These are phyloP conservation scores for Dispira parvispora DNA, from an alignment of 192 early-diverging fungal genomes.

Conservation along the genomic window DNA sequence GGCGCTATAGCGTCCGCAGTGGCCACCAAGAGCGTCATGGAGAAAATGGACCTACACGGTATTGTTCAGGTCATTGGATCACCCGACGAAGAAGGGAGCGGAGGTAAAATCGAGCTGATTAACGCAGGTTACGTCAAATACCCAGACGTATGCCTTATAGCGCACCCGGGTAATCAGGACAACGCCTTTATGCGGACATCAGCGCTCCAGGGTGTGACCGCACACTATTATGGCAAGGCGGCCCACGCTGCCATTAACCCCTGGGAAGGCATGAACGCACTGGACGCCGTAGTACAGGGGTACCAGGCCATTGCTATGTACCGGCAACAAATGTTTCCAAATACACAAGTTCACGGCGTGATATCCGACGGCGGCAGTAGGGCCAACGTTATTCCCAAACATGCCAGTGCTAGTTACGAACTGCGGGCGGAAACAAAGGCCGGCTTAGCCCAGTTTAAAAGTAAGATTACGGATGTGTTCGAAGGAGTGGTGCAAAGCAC, in stretches of 20 bases:
- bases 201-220: constrained; percentile 21
- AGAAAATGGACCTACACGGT: constrained; percentile 28
- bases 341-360: constrained; percentile 53
- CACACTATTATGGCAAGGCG: constrained; percentile 54
- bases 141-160: constrained; percentile 60
- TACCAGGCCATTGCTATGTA: constrained; percentile 47
- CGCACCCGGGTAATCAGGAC: constrained; percentile 46
- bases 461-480: background rate
- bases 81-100: constrained; percentile 51
- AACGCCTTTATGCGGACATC: constrained; percentile 31
- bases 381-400: constrained; percentile 46
- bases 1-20: constrained; percentile 42
- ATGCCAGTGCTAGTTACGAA: constrained; percentile 35
- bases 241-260: constrained; percentile 53
- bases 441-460: background rate
- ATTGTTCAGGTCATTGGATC: constrained; percentile 55
- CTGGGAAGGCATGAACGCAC: constrained; percentile 57
- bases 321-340: constrained; percentile 56
- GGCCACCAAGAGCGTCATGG: constrained; percentile 24
- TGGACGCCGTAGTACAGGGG: constrained; percentile 51
- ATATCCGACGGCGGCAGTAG: constrained; percentile 53
- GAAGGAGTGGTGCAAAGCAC: constrained; percentile 3
- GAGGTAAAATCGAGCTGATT: constrained; percentile 60
- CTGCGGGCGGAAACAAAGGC: constrained; percentile 30
- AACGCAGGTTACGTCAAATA: constrained; percentile 50